phyloP scores from a whole-genome alignment of 2,329 filamentous ascomycete genomes.

The Pseudogymnoascus sp. region DNA sequence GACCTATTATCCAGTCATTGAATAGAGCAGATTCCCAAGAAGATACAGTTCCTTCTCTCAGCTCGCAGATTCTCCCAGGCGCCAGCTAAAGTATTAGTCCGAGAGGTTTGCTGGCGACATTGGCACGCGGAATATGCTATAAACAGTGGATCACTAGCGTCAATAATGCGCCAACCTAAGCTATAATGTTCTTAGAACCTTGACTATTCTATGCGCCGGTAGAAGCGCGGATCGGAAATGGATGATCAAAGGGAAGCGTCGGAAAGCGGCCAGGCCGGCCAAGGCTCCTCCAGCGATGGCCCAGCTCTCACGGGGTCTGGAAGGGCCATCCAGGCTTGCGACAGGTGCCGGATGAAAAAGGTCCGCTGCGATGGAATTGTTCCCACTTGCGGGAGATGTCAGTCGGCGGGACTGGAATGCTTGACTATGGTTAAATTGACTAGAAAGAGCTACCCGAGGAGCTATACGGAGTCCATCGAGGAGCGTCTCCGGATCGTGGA shows the following conservation, averaged over 20 bases:
- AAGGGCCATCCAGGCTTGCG: constrained; percentile 13
- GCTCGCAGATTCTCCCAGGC: neutral
- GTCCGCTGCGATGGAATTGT: constrained; percentile 13
- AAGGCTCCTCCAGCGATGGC: neutral
- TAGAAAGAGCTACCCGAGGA: constrained; percentile 14
- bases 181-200: neutral
- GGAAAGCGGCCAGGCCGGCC: neutral
- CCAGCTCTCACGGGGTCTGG: constrained; percentile 12
- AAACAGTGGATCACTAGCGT: neutral
- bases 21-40: neutral
- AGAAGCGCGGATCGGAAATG: neutral
- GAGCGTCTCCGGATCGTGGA: constrained; percentile 14
- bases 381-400: constrained; percentile 14
- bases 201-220: neutral
- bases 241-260: neutral
- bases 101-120: neutral
- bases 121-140: neutral
- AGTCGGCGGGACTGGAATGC: constrained; percentile 13
- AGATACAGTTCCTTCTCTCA: neutral
- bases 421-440: constrained; percentile 15
- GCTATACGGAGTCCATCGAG: constrained; percentile 16
- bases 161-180: neutral
- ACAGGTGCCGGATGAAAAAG: constrained; percentile 15
- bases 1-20: neutral
- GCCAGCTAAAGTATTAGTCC: neutral